Base-by-base conservation (phyloP, 495 filamentous ascomycete genomes). In the Rusavskia elegans region DNA sequence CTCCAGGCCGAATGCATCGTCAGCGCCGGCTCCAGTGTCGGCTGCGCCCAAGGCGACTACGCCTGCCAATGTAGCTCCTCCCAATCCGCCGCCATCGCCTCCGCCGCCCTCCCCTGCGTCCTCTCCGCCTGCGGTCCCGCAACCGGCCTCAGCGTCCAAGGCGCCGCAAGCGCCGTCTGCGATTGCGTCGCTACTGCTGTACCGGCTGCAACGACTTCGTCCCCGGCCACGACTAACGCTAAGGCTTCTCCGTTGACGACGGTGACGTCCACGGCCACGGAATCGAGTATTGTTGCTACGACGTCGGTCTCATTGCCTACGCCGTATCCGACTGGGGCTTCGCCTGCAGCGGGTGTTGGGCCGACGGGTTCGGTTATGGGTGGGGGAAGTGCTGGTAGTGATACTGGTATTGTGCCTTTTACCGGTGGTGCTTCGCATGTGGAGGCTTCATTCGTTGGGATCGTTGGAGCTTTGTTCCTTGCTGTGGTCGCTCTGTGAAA, bases 41-140 rank as follows among this genome's bases (percentile, higher is more conserved):
- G 58, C 19, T 60, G 58, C 38, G 48, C 16, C n/a, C 41, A 17
- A n/a, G 55, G 55, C 23, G 55, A 58, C 36, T 57, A 58, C 17
- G 49, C 49, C 20, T 60, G 55, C 49, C 55, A 60, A 45, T 60
- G 58, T 42, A 45, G 51, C 44, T 35, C 55, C 13, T 30, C 46
- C 19, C 52, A 60, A 32, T 49, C 45, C 29, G 58, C 45, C 11
- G 58, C 58, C 38, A 60, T 57, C 13, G 53, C 58, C 17, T 36
- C 48, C 5, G 49, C 55, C 20, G 58, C 58, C 11, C 48, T 57
- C 7, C 8, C 39, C 17, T 53, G 58, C 41, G 55, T 60, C 6
- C 41, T 57, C 16, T 52, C 19, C 29, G 55, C 52, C 23, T 60
- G 58, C 45, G 58, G 55, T 29, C 44, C 55, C 30, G 42, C 36